A percentile compares a stretch with the other conserved stretches of the same genome.
Evolutionary conservation across 495 filamentous ascomycete species (phyloP).

Genomic region (Aspergillus asperescens): DNA sequence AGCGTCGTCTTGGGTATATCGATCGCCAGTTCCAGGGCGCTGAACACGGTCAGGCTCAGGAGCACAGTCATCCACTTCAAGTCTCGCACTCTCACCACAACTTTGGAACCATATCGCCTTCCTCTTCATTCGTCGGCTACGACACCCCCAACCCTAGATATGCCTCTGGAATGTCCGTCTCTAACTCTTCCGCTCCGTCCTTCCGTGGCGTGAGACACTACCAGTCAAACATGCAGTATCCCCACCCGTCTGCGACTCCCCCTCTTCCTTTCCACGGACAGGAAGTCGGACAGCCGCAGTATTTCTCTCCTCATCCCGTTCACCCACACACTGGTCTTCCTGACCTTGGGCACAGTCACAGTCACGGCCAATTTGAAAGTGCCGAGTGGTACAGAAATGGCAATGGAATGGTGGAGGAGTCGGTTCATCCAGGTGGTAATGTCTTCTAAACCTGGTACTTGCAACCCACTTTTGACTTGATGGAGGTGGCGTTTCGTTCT

Average conservation of each 20-base stretch:
- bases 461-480: neutral
- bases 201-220: neutral
- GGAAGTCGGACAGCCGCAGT: neutral
- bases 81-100: conserved; percentile 6
- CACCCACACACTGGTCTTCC: neutral
- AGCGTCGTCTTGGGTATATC: neutral
- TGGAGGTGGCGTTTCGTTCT: neutral
- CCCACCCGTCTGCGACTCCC: neutral
- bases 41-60: neutral
- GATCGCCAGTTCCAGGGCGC: neutral
- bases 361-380: neutral
- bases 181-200: neutral
- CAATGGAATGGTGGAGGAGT: neutral
- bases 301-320: neutral
- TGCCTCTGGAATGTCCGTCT: neutral
- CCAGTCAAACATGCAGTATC: conserved; percentile 1
- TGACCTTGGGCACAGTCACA: neutral
- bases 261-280: neutral
- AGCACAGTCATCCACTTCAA: neutral
- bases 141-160: neutral
- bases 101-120: neutral
- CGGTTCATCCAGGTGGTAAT: neutral
- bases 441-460: neutral
- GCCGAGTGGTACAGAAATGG: neutral
- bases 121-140: neutral